These are phyloP conservation scores for Alternaria sp. DNA, from an alignment of 2,329 filamentous ascomycete species.

Conservation along the genomic window DNA sequence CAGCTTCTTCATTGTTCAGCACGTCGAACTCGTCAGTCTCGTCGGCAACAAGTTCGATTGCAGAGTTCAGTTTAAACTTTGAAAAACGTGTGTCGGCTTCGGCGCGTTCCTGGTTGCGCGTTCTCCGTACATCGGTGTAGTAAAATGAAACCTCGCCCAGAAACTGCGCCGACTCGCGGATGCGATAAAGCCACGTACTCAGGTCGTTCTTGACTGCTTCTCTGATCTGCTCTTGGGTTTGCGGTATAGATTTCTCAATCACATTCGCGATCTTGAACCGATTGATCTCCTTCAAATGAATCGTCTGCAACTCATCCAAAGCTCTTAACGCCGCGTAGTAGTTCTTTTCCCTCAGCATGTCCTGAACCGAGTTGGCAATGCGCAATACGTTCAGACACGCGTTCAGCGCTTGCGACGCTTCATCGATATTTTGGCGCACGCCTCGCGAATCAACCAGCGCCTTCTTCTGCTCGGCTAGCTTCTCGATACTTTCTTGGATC, in stretches of 20 bases:
- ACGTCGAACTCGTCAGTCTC: constrained; percentile 96
- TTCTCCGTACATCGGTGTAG: constrained; percentile 86
- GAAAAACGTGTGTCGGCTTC: constrained; percentile 76
- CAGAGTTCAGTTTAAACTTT: constrained; percentile 91
- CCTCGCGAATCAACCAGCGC: constrained; percentile 89
- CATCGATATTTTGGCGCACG: constrained; percentile 93
- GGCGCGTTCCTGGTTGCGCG: constrained; percentile 80
- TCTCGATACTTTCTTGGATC: constrained; percentile 93
- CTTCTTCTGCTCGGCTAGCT: constrained; percentile 92
- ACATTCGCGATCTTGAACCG: constrained; percentile 94
- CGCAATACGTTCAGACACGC: constrained; percentile 92
- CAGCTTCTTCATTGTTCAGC: constrained; percentile 80
- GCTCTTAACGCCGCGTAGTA: constrained; percentile 95
- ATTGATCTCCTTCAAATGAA: constrained; percentile 91
- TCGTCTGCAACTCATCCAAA: constrained; percentile 93
- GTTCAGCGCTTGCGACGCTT: constrained; percentile 84
- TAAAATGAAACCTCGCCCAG: constrained; percentile 96
- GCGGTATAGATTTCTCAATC: constrained; percentile 94
- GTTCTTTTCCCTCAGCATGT: constrained; percentile 88
- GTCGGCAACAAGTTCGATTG: constrained; percentile 93
- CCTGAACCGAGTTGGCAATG: constrained; percentile 92
- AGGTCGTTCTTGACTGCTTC: constrained; percentile 97
- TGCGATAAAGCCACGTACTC: constrained; percentile 95
- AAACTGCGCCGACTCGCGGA: constrained; percentile 95
- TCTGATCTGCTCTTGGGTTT: constrained; percentile 89